These are phyloP conservation scores for Scutellaria barbata DNA, from an alignment of 257 asterid species.

Conservation along the genomic window DNA sequence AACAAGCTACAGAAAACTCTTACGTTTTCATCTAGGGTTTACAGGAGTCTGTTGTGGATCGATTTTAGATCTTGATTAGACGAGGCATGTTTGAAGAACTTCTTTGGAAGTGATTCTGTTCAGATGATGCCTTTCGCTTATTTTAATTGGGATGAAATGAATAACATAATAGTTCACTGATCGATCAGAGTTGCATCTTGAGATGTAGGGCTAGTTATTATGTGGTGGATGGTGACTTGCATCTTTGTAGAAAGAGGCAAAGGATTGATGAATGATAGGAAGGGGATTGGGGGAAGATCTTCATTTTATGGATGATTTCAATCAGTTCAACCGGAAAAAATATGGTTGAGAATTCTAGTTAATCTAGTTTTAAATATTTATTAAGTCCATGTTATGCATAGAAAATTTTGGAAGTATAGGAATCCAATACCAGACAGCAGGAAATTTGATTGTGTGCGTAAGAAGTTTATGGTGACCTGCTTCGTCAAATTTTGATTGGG, in stretches of 20 bases:
- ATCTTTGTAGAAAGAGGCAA: constrained; percentile 12
- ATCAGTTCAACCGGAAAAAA: not conserved
- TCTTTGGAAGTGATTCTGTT: constrained; percentile 3
- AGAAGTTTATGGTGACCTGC: constrained; percentile 13
- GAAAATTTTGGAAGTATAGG: not conserved
- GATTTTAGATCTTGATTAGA: constrained; percentile 13
- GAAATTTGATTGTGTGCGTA: constrained; percentile 2
- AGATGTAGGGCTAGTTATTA: constrained; percentile 8
- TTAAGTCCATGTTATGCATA: constrained; percentile 5
- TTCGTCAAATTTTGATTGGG: constrained; percentile 5
- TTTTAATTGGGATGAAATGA: not conserved
- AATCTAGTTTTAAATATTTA: not conserved
- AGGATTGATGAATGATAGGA: constrained; percentile 6
- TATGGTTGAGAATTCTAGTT: constrained; percentile 3
- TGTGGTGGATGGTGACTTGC: constrained; percentile 21
- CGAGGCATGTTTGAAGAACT: not conserved
- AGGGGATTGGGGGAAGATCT: constrained; percentile 3
- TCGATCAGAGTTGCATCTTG: not conserved
- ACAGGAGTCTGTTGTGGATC: constrained; percentile 17
- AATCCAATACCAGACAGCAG: constrained; percentile 19
- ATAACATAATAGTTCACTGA: not conserved
- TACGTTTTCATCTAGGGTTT: constrained; percentile 24
- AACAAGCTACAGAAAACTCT: not conserved
- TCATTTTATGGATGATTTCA: constrained; percentile 18
- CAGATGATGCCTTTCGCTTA: constrained; percentile 19